A percentile compares a stretch with the other conserved stretches of the same genome.
Evolutionary conservation across 805 yeast genomes (phyloP).

Genomic region (Ogataea zsoltii): DNA sequence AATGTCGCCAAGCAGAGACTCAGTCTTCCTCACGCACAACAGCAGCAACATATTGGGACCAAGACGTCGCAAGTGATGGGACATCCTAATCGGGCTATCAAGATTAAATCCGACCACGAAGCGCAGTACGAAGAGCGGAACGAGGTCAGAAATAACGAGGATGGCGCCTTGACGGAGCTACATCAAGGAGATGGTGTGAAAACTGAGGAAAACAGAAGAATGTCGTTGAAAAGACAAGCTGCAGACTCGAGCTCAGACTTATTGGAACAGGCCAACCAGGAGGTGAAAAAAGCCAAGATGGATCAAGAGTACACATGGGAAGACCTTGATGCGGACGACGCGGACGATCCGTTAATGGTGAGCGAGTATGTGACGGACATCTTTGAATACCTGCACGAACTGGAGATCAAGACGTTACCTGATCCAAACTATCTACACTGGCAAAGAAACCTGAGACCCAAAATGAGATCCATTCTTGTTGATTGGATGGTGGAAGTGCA

Average conservation of each 20-base stretch:
- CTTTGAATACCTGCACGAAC: conserved; percentile 71
- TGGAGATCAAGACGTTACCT: conserved; percentile 74
- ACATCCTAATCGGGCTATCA: conserved; percentile 13
- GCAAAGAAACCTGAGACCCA: conserved; percentile 71
- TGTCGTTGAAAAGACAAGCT: conserved; percentile 51
- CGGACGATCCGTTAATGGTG: conserved; percentile 82
- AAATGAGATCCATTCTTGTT: conserved; percentile 82
- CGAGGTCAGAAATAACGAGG: neutral
- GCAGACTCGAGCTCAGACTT: conserved; percentile 53
- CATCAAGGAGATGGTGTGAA: conserved; percentile 16
- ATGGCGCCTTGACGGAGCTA: neutral
- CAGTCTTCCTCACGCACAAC: conserved; percentile 19
- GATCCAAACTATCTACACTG: conserved; percentile 64
- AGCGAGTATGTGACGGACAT: conserved; percentile 89
- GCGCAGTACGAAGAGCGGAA: conserved; percentile 7
- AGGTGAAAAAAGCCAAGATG: conserved; percentile 32
- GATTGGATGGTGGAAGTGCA: conserved; percentile 95
- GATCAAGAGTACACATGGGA: conserved; percentile 58
- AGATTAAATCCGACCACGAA: conserved; percentile 16
- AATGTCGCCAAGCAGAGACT: conserved; percentile 17
- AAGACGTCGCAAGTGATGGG: conserved; percentile 12
- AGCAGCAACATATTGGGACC: conserved; percentile 4
- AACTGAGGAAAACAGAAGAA: conserved; percentile 33
- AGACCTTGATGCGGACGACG: conserved; percentile 69
- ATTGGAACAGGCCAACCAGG: conserved; percentile 29